phyloP scores from a whole-genome alignment of 768 basidiomycete genomes.

The Kwoniella dendrophila region DNA sequence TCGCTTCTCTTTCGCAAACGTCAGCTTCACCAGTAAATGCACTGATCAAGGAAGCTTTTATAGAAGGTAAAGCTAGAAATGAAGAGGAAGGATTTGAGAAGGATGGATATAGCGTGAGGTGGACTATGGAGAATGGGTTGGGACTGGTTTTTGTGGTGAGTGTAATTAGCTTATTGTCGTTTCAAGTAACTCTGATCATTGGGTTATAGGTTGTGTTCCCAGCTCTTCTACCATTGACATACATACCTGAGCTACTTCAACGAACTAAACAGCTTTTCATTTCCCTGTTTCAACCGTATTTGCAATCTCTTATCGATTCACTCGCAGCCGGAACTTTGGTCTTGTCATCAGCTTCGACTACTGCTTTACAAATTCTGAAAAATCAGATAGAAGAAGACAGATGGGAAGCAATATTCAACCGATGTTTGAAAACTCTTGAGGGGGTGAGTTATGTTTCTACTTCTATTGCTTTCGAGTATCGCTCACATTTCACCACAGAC shows the following conservation, averaged over 20 bases:
- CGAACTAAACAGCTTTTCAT: constrained; percentile 82
- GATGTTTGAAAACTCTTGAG: constrained; percentile 47
- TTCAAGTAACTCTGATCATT: background rate
- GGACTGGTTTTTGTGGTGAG: constrained; percentile 95
- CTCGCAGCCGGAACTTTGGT: constrained; percentile 55
- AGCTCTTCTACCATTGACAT: constrained; percentile 89
- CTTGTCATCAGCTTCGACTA: constrained; percentile 20
- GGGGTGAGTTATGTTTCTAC: constrained; percentile 23
- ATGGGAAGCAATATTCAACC: constrained; percentile 51
- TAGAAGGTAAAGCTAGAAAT: constrained; percentile 67
- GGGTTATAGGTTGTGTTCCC: constrained; percentile 88
- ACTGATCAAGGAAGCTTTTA: constrained; percentile 84
- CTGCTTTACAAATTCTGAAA: constrained; percentile 34
- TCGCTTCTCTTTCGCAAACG: constrained; percentile 68
- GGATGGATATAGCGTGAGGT: constrained; percentile 90
- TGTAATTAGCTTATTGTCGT: constrained; percentile 28
- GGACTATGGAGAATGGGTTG: constrained; percentile 92
- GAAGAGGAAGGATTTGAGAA: constrained; percentile 84
- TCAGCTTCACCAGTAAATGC: constrained; percentile 81
- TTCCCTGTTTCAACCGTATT: constrained; percentile 79
- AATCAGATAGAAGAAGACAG: constrained; percentile 40
- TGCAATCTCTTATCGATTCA: constrained; percentile 80
- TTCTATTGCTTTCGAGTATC: too few relatives aligned
- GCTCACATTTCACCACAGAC: too few relatives aligned
- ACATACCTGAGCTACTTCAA: constrained; percentile 82